phyloP scores from a whole-genome alignment of 495 filamentous ascomycete species.

The Pyronema omphalodes region DNA sequence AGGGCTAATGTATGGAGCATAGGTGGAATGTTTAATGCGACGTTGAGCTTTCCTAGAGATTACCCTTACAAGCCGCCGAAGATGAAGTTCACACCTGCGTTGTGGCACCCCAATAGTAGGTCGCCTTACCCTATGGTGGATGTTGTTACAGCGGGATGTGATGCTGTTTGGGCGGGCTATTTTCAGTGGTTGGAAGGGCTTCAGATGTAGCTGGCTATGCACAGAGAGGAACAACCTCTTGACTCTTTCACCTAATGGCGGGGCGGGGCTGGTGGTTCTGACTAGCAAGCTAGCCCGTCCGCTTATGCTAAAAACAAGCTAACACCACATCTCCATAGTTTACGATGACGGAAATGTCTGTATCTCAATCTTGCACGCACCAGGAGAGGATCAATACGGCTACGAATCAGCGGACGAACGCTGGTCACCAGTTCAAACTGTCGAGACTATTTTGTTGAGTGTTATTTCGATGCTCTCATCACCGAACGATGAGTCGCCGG shows the following conservation, averaged over 20 bases:
- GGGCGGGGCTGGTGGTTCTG: too few relatives aligned
- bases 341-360: conserved; percentile 84
- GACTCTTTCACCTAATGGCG: too few relatives aligned
- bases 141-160: neutral
- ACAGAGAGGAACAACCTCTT: neutral
- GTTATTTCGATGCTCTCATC: conserved; percentile 99
- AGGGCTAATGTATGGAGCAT: neutral
- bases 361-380: conserved; percentile 93
- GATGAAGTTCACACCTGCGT: conserved; percentile 82
- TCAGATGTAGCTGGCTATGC: too few relatives aligned
- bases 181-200: too few relatives aligned
- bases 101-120: conserved; percentile 93
- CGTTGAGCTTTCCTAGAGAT: conserved; percentile 86
- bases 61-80: conserved; percentile 85
- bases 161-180: too few relatives aligned
- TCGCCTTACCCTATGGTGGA: neutral
- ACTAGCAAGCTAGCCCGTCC: too few relatives aligned
- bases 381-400: conserved; percentile 93
- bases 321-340: conserved; percentile 33
- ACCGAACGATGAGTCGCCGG: conserved; percentile 95
- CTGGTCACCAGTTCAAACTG: conserved; percentile 90
- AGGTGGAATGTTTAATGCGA: conserved; percentile 80
- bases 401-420: conserved; percentile 93
- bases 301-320: neutral
- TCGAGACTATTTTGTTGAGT: conserved; percentile 92